Evolutionary conservation across 257 asterid species (phyloP), one percentile per base, ranked within the genome.

Genomic region (Nicotiana sylvestris): DNA sequence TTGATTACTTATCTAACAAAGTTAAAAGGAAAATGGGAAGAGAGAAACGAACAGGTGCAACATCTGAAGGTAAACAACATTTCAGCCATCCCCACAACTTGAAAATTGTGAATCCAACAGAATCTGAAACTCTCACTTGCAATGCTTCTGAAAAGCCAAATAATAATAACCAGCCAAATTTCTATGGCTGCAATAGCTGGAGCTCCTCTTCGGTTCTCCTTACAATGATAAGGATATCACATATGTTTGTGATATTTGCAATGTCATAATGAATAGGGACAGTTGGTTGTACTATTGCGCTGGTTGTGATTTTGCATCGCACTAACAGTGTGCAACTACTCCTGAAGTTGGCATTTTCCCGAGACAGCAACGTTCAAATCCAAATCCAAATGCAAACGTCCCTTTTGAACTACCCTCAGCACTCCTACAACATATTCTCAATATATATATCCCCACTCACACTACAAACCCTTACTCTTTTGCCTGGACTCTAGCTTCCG

Each of bases 31-130:
- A 70, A 69, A 43, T 70, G 78, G 78, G 78, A 21, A 70, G 58
- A 70, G 60, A 43, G 35, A 43, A 57, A 61, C 13, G 4, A 1
- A 66, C 25, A 81, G 49, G 74, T 60, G 81, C 15, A 12, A 65
- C 82, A 57, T 53, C 62, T 51, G 62, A 72, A 9, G 66, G 78
- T 21, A 46, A 80, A 69, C 60, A 81, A 55, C 95, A 91, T 70
- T 90, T 90, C 85, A 87, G 92, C 87, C 93, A 91, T 17, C 88
- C 90, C 61, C 91, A 90, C 77, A 88, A 87, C 33, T 43, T 91
- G 68, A 81, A 32, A 72, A 85, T 68, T 3, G 81, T 86, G 2
- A 29, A 29, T 29, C 30, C 30, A 29, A 29, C 30, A 29, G 1
- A 29, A 21, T 21, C 21, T 21, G 21, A 21, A 2, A 51, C 64